Evolutionary conservation across 2,329 filamentous ascomycete genomes (phyloP).

Genomic region (Sarocladium oryzae): DNA sequence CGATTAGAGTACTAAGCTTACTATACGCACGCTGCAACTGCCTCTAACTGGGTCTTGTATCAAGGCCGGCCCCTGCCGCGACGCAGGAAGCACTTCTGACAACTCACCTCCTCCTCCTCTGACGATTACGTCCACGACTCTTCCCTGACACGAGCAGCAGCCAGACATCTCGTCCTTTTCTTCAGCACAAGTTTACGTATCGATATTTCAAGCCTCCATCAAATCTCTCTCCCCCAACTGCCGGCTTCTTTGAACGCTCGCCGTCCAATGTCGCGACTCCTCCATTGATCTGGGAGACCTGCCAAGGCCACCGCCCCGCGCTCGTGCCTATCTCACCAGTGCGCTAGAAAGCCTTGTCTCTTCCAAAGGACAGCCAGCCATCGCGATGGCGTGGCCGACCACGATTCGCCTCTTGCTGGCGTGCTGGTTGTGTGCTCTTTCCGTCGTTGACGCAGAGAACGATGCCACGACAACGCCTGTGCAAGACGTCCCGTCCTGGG

Average conservation of each 20-base stretch:
- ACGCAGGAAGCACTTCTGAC: not conserved
- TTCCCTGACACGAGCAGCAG: no score
- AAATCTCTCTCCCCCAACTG: no score
- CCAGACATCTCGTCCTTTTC: no score
- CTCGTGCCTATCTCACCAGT: not conserved
- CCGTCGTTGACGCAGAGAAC: conserved; percentile 23
- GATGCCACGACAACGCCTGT: conserved; percentile 28
- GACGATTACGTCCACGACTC: no score
- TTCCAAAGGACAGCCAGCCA: not conserved
- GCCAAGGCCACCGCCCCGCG: conserved; percentile 1
- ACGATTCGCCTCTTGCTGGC: conserved; percentile 23
- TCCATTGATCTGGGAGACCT: not conserved
- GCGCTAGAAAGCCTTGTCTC: not conserved
- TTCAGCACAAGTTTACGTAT: no score
- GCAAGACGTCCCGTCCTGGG: conserved; percentile 31
- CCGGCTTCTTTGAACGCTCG: not conserved
- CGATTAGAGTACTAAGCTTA: no score
- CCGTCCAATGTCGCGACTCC: not conserved
- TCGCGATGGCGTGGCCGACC: not conserved
- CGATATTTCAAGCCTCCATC: no score
- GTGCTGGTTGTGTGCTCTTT: not conserved
- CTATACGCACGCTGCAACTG: no score
- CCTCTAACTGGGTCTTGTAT: no score
- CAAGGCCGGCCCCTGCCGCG: no score
- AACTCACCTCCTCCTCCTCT: not conserved